phyloP scores from a whole-genome alignment of 768 basidiomycete species.

The Tremella fuciformis region DNA sequence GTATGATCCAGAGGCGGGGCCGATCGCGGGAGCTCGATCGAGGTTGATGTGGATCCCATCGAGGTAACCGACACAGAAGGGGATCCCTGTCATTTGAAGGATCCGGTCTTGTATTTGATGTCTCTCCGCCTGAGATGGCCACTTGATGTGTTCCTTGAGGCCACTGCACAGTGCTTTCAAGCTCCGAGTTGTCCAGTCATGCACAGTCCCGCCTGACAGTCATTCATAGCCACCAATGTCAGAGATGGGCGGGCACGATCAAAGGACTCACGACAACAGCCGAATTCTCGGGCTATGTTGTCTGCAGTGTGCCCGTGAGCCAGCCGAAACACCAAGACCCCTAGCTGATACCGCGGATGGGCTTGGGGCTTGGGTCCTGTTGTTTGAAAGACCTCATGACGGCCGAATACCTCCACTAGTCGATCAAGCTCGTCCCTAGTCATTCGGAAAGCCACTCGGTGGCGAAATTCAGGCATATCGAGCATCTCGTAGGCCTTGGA shows the following conservation, averaged over 20 bases:
- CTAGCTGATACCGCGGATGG: background rate
- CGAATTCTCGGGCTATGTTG: background rate
- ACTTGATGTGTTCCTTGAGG: background rate
- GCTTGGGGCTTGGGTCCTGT: conserved; percentile 1
- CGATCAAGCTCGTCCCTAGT: background rate
- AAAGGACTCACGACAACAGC: background rate
- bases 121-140: background rate
- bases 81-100: background rate
- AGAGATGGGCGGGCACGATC: background rate
- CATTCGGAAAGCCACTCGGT: background rate
- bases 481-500: background rate
- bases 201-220: too few relatives aligned
- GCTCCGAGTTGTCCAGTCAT: too few relatives aligned
- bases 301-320: background rate
- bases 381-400: too few relatives aligned
- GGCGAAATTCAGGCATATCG: background rate
- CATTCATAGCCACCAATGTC: background rate
- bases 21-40: background rate
- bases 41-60: conserved; percentile 4
- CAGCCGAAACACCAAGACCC: background rate
- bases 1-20: background rate
- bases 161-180: too few relatives aligned
- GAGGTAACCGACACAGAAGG: background rate
- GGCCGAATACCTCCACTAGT: background rate
- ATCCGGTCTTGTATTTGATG: too few relatives aligned